Conservation (phyloP, 2,329 filamentous ascomycete genomes). For the Macroventuria anomochaeta region DNA sequence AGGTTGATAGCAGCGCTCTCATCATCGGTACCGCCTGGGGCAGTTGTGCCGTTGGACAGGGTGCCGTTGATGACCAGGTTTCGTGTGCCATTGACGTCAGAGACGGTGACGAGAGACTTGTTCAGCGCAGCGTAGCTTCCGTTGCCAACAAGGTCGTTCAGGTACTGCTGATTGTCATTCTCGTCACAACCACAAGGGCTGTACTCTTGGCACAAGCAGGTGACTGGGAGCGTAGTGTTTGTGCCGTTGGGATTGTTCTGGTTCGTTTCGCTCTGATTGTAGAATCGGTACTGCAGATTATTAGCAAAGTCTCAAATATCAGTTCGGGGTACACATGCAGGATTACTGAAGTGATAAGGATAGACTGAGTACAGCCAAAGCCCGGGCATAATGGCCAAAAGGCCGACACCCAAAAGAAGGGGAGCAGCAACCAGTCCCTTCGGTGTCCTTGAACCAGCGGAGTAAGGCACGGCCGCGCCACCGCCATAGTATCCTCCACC, state of each 20-base stretch:
- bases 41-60: slow-evolving; percentile 64
- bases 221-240: slow-evolving; percentile 56
- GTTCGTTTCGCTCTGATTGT: slow-evolving; percentile 53
- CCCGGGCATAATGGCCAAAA: slow-evolving; percentile 66
- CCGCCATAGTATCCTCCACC: slow-evolving; percentile 72
- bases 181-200: slow-evolving; percentile 72
- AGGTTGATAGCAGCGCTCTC: slow-evolving; percentile 33
- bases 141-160: slow-evolving; percentile 64
- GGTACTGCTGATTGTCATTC: slow-evolving; percentile 64
- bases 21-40: slow-evolving; percentile 46
- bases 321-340: slow-evolving; percentile 15
- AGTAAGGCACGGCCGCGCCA: slow-evolving; percentile 64
- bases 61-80: slow-evolving; percentile 79
- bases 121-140: slow-evolving; percentile 65
- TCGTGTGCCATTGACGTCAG: slow-evolving; percentile 65
- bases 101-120: slow-evolving; percentile 67
- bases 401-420: slow-evolving; percentile 57
- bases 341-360: slow-evolving; percentile 64
- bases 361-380: slow-evolving; percentile 70
- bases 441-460: slow-evolving; percentile 58
- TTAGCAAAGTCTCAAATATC: neutral
- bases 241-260: slow-evolving; percentile 50
- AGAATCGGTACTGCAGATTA: slow-evolving; percentile 52
- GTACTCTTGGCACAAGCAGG: slow-evolving; percentile 66
- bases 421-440: slow-evolving; percentile 58